phyloP scores from a whole-genome alignment of 2,329 filamentous ascomycete species.

The Phaeosphaeria sp. region DNA sequence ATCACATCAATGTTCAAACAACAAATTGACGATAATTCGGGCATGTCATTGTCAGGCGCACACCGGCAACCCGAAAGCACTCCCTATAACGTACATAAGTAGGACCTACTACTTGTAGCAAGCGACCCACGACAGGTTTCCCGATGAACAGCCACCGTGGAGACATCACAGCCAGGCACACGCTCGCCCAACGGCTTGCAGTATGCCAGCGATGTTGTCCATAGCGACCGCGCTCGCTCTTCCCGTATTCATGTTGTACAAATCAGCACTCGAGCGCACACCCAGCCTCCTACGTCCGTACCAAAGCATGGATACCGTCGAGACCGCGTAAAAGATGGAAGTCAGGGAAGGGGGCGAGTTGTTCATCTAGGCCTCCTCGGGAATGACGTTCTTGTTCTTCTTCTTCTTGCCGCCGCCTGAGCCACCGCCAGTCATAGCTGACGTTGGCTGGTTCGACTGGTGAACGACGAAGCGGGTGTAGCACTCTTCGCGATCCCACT shows the following conservation, averaged over 20 bases:
- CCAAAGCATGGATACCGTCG: slow-evolving; percentile 27
- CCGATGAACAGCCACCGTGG: slow-evolving; percentile 24
- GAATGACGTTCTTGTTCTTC: slow-evolving; percentile 47
- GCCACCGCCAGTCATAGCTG: slow-evolving; percentile 52
- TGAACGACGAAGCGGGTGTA: slow-evolving; percentile 89
- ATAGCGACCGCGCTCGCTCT: slow-evolving; percentile 40
- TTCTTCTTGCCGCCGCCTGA: slow-evolving; percentile 43
- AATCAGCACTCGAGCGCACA: slow-evolving; percentile 35
- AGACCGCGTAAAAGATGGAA: slow-evolving; percentile 38
- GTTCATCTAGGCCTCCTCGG: slow-evolving; percentile 42
- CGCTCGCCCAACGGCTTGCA: slow-evolving; percentile 23
- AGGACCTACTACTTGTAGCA: slow-evolving; percentile 26
- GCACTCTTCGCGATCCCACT: slow-evolving; percentile 93
- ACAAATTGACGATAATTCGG: slow-evolving; percentile 14
- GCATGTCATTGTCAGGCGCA: slow-evolving; percentile 31
- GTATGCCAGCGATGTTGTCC: slow-evolving; percentile 16
- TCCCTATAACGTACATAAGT: slow-evolving; percentile 33
- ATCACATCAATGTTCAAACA: slow-evolving; percentile 22
- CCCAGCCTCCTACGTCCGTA: slow-evolving; percentile 30
- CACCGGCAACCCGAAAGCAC: slow-evolving; percentile 27
- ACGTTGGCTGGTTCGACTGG: slow-evolving; percentile 69
- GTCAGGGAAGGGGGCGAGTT: slow-evolving; percentile 47
- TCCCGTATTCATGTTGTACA: slow-evolving; percentile 40
- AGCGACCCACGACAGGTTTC: slow-evolving; percentile 26
- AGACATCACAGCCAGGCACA: slow-evolving; percentile 18